Evolutionary conservation across 257 asterid species (phyloP).

Genomic region (Capsicum baccatum): DNA sequence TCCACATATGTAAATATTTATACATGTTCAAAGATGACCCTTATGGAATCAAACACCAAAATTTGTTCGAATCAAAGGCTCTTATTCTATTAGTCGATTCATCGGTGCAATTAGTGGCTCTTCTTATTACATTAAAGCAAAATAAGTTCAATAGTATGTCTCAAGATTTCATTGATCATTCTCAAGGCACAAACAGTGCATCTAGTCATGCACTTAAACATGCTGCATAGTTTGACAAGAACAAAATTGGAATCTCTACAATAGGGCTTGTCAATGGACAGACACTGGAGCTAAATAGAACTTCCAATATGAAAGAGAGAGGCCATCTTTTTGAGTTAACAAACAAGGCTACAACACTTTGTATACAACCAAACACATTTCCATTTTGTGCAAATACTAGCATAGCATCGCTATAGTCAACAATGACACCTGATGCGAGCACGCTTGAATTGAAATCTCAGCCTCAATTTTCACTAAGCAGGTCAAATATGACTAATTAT

Average conservation of each 20-base stretch:
- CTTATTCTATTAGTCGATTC: neutral
- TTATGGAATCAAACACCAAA: no score
- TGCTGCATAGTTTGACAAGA: slow-evolving; percentile 61
- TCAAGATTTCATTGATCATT: slow-evolving; percentile 64
- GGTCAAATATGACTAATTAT: slow-evolving; percentile 43
- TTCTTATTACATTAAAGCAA: slow-evolving; percentile 46
- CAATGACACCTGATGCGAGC: slow-evolving; percentile 48
- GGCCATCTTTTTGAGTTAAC: slow-evolving; percentile 48
- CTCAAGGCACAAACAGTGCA: slow-evolving; percentile 51
- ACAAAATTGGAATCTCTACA: slow-evolving; percentile 48
- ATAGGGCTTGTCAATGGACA: slow-evolving; percentile 59
- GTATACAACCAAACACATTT: slow-evolving; percentile 46
- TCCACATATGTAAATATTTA: no score
- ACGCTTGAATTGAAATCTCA: slow-evolving; percentile 50
- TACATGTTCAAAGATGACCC: no score
- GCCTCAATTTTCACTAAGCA: slow-evolving; percentile 45
- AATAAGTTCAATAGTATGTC: slow-evolving; percentile 48
- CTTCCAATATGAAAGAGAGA: slow-evolving; percentile 56
- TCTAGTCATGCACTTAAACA: slow-evolving; percentile 55
- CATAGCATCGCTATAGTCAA: slow-evolving; percentile 49
- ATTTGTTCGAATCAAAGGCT: no score
- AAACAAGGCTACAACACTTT: slow-evolving; percentile 46
- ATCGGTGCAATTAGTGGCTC: slow-evolving; percentile 26
- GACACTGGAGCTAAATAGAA: slow-evolving; percentile 66
- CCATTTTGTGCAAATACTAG: slow-evolving; percentile 47